phyloP scores from a whole-genome alignment of 192 early-diverging fungal species.

The Glomus cerebriforme region DNA sequence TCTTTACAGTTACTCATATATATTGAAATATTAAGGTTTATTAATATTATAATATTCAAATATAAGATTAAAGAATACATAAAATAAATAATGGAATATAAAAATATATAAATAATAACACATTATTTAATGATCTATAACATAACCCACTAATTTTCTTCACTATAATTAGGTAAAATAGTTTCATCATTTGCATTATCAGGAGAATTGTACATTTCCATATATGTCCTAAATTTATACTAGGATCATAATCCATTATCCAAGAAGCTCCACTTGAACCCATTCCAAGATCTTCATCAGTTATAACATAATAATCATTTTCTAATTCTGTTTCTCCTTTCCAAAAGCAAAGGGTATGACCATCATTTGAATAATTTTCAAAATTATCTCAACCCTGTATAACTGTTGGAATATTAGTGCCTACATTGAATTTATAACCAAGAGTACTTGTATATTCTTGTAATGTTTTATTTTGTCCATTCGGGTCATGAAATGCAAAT shows the following conservation, averaged over 20 bases:
- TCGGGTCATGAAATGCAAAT: neutral
- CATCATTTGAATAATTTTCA: conserved; percentile 3
- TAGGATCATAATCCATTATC: conserved; percentile 1
- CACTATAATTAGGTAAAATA: neutral
- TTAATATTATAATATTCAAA: too few relatives aligned
- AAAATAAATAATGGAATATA: too few relatives aligned
- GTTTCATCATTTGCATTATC: neutral
- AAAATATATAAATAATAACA: too few relatives aligned
- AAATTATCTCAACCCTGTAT: neutral
- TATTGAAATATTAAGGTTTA: too few relatives aligned
- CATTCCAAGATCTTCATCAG: neutral
- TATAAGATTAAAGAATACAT: too few relatives aligned
- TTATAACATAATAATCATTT: neutral
- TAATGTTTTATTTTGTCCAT: neutral
- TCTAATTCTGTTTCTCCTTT: neutral
- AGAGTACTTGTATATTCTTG: neutral
- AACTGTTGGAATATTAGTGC: neutral
- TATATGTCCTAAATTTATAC: neutral
- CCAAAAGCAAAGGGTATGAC: neutral
- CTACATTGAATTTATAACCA: neutral
- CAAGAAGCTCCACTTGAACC: neutral
- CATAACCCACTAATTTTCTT: too few relatives aligned
- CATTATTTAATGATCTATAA: too few relatives aligned
- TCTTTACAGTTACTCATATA: too few relatives aligned
- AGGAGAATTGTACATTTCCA: neutral